These are phyloP conservation scores for Nidularia sp. DNA, from an alignment of 768 basidiomycete genomes.

Conservation along the genomic window DNA sequence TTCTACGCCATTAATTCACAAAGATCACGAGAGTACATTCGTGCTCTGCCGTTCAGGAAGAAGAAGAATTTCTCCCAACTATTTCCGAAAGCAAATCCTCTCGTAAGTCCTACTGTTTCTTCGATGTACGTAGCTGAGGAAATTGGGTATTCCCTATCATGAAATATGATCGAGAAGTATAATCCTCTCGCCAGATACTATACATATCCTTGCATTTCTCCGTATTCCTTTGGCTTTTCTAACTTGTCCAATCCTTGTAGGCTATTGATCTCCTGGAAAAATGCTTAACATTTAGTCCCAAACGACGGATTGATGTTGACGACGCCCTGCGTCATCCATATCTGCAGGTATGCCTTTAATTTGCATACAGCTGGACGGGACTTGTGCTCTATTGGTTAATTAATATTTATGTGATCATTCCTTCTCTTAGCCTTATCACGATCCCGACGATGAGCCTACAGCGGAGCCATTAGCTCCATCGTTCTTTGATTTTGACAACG, in stretches of 20 bases:
- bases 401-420: background rate
- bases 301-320: slow-evolving; percentile 81
- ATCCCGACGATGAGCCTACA: slow-evolving; percentile 83
- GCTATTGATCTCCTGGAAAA: slow-evolving; percentile 78
- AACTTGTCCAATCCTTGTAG: slow-evolving; percentile 18
- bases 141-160: no score
- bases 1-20: slow-evolving; percentile 89
- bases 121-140: background rate
- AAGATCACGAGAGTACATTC: slow-evolving; percentile 79
- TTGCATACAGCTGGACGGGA: slow-evolving; percentile 3
- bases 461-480: slow-evolving; percentile 71
- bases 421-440: slow-evolving; percentile 72
- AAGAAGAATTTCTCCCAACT: slow-evolving; percentile 65
- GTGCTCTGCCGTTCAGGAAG: slow-evolving; percentile 84
- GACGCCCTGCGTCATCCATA: slow-evolving; percentile 90
- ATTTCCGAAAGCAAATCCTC: slow-evolving; percentile 71
- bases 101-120: slow-evolving; percentile 37
- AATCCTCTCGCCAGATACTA: no score
- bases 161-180: no score
- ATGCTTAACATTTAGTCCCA: slow-evolving; percentile 83
- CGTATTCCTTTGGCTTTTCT: background rate
- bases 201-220: no score
- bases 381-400: no score
- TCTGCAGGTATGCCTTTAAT: slow-evolving; percentile 51
- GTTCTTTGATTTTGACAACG: slow-evolving; percentile 83